A percentile compares a stretch with the other conserved stretches of the same genome.
Evolutionary conservation across 805 yeast species (phyloP).

Genomic region (Lipomyces sp.): DNA sequence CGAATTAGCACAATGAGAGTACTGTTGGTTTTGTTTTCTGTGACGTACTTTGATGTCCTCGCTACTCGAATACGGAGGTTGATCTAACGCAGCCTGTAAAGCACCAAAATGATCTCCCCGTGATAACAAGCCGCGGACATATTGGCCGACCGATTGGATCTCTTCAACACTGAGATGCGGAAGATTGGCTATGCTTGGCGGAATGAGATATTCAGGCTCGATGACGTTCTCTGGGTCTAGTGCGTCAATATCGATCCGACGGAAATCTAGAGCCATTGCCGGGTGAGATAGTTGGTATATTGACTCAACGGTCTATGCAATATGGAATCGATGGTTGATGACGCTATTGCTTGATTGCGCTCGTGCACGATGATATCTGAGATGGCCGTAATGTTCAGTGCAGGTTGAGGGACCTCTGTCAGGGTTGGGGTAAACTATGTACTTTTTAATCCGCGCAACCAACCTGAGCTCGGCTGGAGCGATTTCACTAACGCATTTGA

Average conservation of each 20-base stretch:
- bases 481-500: too few relatives aligned
- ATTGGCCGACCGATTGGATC: slow-evolving; percentile 48
- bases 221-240: slow-evolving; percentile 78
- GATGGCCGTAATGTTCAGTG: too few relatives aligned
- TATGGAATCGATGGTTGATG: neutral
- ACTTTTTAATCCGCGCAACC: too few relatives aligned
- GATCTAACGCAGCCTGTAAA: slow-evolving; percentile 62
- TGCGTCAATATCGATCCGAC: slow-evolving; percentile 93
- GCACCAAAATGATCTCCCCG: slow-evolving; percentile 77
- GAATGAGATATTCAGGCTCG: slow-evolving; percentile 64
- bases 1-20: slow-evolving; percentile 18
- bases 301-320: neutral
- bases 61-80: slow-evolving; percentile 84
- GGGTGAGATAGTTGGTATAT: neutral
- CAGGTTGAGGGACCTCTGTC: too few relatives aligned
- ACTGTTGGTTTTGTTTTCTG: neutral
- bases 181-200: slow-evolving; percentile 49
- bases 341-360: neutral
- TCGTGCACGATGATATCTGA: neutral
- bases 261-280: slow-evolving; percentile 41
- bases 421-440: too few relatives aligned
- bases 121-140: slow-evolving; percentile 63
- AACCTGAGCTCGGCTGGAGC: too few relatives aligned
- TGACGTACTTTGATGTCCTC: slow-evolving; percentile 54
- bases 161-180: slow-evolving; percentile 58